Percentiles rank a stretch among this genome's conserved stretches.
phyloP scores from a whole-genome alignment of 768 basidiomycete species.

The Boletus huronensis region DNA sequence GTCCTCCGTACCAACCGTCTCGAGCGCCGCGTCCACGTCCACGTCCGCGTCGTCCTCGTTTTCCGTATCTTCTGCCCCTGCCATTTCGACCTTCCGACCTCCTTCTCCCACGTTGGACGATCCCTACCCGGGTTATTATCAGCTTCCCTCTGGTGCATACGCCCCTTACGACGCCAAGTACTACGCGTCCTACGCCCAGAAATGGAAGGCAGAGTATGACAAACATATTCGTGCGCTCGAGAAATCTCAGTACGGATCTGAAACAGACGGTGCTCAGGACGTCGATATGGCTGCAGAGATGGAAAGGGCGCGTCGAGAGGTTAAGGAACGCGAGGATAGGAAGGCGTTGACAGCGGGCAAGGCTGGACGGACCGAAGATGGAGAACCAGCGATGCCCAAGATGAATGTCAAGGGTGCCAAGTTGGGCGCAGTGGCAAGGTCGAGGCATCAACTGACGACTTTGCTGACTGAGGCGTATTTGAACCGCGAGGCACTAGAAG shows the following conservation, averaged over 20 bases:
- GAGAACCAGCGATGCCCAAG: conserved; percentile 55
- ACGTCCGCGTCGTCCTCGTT: conserved; percentile 66
- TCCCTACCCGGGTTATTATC: conserved; percentile 85
- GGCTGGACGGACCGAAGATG: conserved; percentile 37
- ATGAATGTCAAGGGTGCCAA: conserved; percentile 87
- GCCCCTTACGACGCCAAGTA: conserved; percentile 68
- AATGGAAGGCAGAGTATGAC: conserved; percentile 73
- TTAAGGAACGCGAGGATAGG: conserved; percentile 70
- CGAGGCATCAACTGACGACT: conserved; percentile 76
- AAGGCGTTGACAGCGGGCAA: conserved; percentile 71
- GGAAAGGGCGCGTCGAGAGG: conserved; percentile 71
- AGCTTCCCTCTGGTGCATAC: conserved; percentile 77
- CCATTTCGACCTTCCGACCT: conserved; percentile 60
- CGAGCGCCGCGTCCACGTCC: conserved; percentile 29
- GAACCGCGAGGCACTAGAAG: conserved; percentile 80
- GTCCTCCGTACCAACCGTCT: conserved; percentile 4
- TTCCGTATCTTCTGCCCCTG: conserved; percentile 65
- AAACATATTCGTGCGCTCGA: conserved; percentile 69
- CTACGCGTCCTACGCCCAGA: conserved; percentile 63
- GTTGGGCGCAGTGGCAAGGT: conserved; percentile 61
- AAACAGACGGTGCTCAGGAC: conserved; percentile 44
- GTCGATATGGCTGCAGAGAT: conserved; percentile 71
- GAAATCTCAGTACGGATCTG: conserved; percentile 58
- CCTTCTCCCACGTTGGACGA: conserved; percentile 74
- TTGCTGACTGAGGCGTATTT: conserved; percentile 78